phyloP scores from a whole-genome alignment of 306 rosid species.

The Begonia fuchsioides region DNA sequence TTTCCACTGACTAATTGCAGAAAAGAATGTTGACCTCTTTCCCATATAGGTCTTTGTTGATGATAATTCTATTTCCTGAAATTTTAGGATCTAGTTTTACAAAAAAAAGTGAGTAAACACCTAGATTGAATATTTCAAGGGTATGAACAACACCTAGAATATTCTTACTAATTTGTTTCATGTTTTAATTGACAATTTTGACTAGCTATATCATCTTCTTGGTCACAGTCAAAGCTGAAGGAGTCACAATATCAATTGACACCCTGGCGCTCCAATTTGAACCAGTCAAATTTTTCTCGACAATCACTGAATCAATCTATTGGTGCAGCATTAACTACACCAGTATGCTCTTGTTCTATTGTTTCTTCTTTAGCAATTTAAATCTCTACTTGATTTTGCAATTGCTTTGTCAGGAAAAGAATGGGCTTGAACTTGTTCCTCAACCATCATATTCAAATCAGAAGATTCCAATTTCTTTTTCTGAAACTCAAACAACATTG shows the following conservation, averaged over 20 bases:
- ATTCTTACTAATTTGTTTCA: background rate
- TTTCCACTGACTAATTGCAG: too few relatives aligned
- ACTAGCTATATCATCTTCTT: slow-evolving; percentile 4
- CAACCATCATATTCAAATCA: slow-evolving; percentile 49
- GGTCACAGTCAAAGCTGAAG: slow-evolving; percentile 68
- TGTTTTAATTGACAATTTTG: background rate
- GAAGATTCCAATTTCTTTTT: slow-evolving; percentile 27
- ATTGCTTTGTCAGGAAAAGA: slow-evolving; percentile 36
- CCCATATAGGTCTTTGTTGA: too few relatives aligned
- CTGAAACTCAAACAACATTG: slow-evolving; percentile 38
- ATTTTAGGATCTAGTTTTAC: too few relatives aligned
- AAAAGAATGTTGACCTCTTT: too few relatives aligned
- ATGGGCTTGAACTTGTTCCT: slow-evolving; percentile 79
- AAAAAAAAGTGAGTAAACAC: too few relatives aligned
- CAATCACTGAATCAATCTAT: slow-evolving; percentile 43
- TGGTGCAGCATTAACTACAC: slow-evolving; percentile 47
- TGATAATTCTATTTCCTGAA: too few relatives aligned
- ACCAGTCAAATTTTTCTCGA: slow-evolving; percentile 39
- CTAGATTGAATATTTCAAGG: too few relatives aligned
- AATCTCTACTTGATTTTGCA: slow-evolving; percentile 10
- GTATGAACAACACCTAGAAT: too few relatives aligned
- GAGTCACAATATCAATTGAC: slow-evolving; percentile 82
- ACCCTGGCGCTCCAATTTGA: slow-evolving; percentile 63
- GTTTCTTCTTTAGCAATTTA: slow-evolving; percentile 9
- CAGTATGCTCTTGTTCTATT: slow-evolving; percentile 37